Conservation (phyloP, 129 eudicot genomes). For the Silybum marianum region DNA sequence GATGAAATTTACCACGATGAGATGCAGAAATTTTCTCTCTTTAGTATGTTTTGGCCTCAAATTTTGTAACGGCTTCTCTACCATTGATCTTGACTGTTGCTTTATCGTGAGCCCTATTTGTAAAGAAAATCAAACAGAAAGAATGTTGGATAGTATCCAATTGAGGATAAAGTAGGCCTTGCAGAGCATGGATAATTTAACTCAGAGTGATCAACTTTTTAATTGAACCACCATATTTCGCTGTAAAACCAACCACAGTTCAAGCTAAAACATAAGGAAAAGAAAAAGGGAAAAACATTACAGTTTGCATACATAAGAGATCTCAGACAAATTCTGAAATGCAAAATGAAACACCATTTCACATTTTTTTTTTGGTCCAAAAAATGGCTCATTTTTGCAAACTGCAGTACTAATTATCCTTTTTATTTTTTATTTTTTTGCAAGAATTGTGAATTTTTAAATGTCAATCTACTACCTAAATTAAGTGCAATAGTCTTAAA, state of each 20-base stretch:
- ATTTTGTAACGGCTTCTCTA: constrained; percentile 49
- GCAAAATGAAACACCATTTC: neutral
- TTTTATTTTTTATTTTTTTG: neutral
- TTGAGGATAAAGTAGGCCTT: constrained; percentile 35
- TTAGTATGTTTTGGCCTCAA: constrained; percentile 43
- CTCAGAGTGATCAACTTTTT: neutral
- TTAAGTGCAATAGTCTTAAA: neutral
- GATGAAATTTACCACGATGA: constrained; percentile 28
- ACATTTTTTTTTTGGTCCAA: no score
- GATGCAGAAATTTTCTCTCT: constrained; percentile 27
- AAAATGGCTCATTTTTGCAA: neutral
- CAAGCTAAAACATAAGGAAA: neutral
- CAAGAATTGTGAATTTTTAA: neutral
- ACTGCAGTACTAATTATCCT: neutral
- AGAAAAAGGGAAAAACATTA: neutral
- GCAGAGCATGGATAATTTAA: constrained; percentile 26
- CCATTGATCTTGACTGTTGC: constrained; percentile 50
- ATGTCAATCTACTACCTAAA: neutral
- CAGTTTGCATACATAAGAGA: neutral
- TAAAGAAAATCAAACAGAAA: constrained; percentile 27
- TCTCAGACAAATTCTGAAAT: neutral
- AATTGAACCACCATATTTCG: neutral
- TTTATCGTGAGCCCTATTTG: constrained; percentile 54
- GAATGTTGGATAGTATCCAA: constrained; percentile 30
- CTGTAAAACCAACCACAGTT: neutral